Conservation (phyloP, 1,284 basidiomycete species). For the Porphyrellus sp. region DNA sequence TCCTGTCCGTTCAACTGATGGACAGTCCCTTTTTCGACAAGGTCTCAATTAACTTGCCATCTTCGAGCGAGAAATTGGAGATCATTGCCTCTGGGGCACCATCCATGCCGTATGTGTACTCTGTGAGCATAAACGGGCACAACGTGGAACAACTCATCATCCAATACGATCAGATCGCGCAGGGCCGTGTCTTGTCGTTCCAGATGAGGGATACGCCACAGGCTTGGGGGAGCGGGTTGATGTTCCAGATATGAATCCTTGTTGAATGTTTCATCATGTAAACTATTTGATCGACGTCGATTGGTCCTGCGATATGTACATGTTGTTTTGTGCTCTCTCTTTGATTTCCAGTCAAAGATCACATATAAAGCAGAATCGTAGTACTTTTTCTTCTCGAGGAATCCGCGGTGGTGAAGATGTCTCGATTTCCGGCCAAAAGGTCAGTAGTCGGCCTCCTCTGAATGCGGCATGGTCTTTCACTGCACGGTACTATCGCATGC, state of each 20-base stretch:
- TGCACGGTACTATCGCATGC: no score
- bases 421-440: no score
- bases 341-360: no score
- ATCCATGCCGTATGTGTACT: slow-evolving; percentile 56
- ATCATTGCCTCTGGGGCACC: slow-evolving; percentile 55
- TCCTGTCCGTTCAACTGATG: not conserved
- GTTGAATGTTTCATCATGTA: no score
- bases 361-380: no score
- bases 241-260: slow-evolving; percentile 1
- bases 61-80: slow-evolving; percentile 39
- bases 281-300: no score
- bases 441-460: no score
- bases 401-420: no score
- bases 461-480: no score
- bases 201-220: slow-evolving; percentile 58
- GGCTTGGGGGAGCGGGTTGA: slow-evolving; percentile 35
- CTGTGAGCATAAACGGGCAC: slow-evolving; percentile 53
- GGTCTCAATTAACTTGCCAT: slow-evolving; percentile 56
- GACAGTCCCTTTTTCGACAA: slow-evolving; percentile 54
- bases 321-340: no score
- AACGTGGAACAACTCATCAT: slow-evolving; percentile 46
- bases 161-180: slow-evolving; percentile 51
- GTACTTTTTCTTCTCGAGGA: no score
- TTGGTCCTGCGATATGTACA: no score
- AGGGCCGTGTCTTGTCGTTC: slow-evolving; percentile 59